Base-by-base conservation (phyloP, 148 eudicot genomes). In the Chenopodium suecicum region DNA sequence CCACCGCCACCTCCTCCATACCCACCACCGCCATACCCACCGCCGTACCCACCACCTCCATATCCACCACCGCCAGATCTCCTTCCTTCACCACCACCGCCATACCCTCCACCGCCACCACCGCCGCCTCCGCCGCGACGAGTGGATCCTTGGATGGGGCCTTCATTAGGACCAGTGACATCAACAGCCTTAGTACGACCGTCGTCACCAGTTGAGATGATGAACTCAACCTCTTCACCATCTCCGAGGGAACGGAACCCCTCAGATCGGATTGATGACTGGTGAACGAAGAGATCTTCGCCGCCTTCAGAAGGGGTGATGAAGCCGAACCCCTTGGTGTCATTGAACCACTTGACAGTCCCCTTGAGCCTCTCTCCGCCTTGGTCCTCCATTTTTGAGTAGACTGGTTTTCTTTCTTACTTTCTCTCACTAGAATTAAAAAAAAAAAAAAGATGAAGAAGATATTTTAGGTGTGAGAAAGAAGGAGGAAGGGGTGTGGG, bases 281-380 rank as follows among this genome's bases (percentile, higher is more conserved):
- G 92, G 81, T 90, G 92, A 64, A 90, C 92, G 81, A 90, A 90
- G 16, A 90, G 90, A 78, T 90, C 92, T 0, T 87, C 92, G 50
- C 90, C 73, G n/a, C 91, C 92, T 41, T 90, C 86, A 60, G 80
- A 54, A 0, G 92, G 92, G 16, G 92, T 88, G 46, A 90, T 90
- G 85, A 90, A 90, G 0, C 92, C 92, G 12, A 87, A 90, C 0
- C 92, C 92, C 83, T 90, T 90, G 27, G 78, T 78, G 76, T 86
- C 91, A 70, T 85, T 90, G 79, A 90, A 90, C 92, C 92, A 90
- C 85, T 90, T 90, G 27, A 90, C 92, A 7, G 62, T 50, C 8
- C 91, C 92, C 65, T 74, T 87, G 79, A 78, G 7, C 78, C 90
- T 82, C 17, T 25, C 69, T 16, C 25, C 74, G 2, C 83, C 82